Evolutionary conservation across 805 yeast species (phyloP).

Genomic region (Ogataea thermomethanolica): DNA sequence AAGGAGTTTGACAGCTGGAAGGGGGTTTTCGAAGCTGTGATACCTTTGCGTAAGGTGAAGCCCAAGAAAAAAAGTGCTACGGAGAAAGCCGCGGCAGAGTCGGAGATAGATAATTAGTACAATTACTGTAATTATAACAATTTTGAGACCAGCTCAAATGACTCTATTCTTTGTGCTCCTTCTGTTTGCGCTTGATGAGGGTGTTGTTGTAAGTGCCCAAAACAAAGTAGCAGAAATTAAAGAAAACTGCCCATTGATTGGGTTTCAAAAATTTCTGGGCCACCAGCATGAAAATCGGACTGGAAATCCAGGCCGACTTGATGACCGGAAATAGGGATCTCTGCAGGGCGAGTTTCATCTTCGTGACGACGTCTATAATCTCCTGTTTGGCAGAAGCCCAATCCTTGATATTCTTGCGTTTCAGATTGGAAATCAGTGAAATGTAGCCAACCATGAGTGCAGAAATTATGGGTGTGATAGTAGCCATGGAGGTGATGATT

Average conservation of each 20-base stretch:
- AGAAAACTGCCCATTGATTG: conserved; percentile 63
- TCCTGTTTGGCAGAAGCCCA: conserved; percentile 14
- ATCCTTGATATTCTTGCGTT: conserved; percentile 7
- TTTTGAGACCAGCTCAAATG: conserved; percentile 4
- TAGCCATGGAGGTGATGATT: conserved; percentile 46
- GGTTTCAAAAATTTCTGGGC: conserved; percentile 59
- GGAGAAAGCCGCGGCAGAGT: conserved; percentile 4
- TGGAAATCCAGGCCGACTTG: conserved; percentile 52
- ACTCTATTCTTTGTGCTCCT: conserved; percentile 11
- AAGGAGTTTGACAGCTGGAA: conserved; percentile 80
- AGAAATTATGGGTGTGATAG: conserved; percentile 53
- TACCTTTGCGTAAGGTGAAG: conserved; percentile 72
- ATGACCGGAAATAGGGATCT: conserved; percentile 45
- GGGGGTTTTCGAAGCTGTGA: conserved; percentile 76
- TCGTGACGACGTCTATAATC: conserved; percentile 7
- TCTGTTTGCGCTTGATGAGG: conserved; percentile 38
- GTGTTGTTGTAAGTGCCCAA: conserved; percentile 63
- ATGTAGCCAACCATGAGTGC: conserved; percentile 50
- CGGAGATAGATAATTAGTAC: neutral
- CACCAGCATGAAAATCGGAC: conserved; percentile 46
- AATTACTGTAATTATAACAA: neutral
- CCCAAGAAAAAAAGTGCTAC: conserved; percentile 19
- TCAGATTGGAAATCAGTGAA: conserved; percentile 42
- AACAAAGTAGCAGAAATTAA: conserved; percentile 53
- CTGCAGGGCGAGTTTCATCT: conserved; percentile 35